Conservation (phyloP, 2,329 filamentous ascomycete genomes). For the Neonectria neomacrospora region DNA sequence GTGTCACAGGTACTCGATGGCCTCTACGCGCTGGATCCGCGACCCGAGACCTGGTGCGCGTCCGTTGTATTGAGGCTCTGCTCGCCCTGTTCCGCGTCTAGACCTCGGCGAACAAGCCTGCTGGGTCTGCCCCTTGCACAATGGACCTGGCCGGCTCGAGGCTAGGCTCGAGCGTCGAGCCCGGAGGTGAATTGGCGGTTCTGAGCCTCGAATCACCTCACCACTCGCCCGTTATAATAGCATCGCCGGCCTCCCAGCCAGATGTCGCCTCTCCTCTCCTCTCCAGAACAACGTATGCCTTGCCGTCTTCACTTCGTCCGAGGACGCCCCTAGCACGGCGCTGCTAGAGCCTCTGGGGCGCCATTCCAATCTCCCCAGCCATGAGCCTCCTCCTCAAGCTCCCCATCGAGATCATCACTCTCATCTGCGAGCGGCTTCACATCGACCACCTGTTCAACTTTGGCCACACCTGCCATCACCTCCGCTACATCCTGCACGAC, state of each 20-base stretch:
- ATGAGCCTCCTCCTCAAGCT: conserved; percentile 55
- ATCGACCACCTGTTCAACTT: conserved; percentile 69
- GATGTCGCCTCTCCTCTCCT: background rate
- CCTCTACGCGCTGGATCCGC: background rate
- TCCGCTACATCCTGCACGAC: conserved; percentile 63
- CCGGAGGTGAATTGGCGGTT: background rate
- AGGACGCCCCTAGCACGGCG: background rate
- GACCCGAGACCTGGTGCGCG: too few relatives aligned
- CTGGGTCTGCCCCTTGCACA: background rate
- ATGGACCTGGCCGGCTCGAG: background rate
- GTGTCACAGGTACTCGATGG: background rate
- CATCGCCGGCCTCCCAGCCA: background rate
- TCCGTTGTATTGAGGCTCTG: background rate
- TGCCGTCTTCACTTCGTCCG: background rate
- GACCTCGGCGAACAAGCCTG: background rate
- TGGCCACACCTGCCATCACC: conserved; percentile 61
- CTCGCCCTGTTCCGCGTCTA: too few relatives aligned
- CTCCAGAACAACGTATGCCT: background rate
- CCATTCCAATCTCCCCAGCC: conserved; percentile 45
- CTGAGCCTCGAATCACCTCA: background rate
- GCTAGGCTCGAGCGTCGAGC: background rate
- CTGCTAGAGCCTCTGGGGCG: background rate
- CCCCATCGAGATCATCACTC: conserved; percentile 73
- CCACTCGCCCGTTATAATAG: background rate
- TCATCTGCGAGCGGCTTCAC: conserved; percentile 65